Base-by-base conservation (phyloP, 805 yeast genomes). In the Metschnikowia cubensis region DNA sequence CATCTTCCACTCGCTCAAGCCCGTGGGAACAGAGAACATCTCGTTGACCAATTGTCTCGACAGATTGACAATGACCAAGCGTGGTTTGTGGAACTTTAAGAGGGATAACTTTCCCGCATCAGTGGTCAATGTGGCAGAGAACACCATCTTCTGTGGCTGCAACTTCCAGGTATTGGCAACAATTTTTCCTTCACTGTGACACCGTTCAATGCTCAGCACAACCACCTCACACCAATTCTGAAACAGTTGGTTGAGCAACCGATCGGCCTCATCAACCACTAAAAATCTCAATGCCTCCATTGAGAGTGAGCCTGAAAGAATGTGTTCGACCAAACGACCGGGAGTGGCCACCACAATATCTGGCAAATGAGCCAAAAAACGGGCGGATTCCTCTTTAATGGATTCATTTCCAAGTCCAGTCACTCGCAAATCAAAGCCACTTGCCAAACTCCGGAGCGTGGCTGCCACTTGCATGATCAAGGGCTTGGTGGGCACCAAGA, bases 111-210 rank as follows among this genome's bases (percentile, higher is more conserved):
- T 89, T 29, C 94, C 96, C 0, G 97, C 88, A 64, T 91, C 96
- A 2, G 97, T 85, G 3, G 97, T 89, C 47, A 94, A 76, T 0
- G 99, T 94, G 6, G 99, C 99, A 45, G 95, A 85, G 62, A 94
- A 89, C 3, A 94, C 77, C 65, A 92, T 75, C 58, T 91, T 70
- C 71, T 85, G 62, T 68, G 83, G 66, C 44, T 65, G 66, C 35
- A 71, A 48, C 10, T 54, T 53, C 70, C 78, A 79, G 17, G 45
- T 50, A 32, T 64, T 56, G 18, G 72, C 65, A 2, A 70, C 59
- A 38, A 48, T 38, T 41, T 61, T 62, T 4, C 41, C 42, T 1
- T 54, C 48, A 31, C 22, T 31, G 6, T 38, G 50, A 34, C 47
- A 66, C 34, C 50, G 48, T 42, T 46, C 65, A 48, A 76, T 68